Evolutionary conservation across 106 monocot species (phyloP).

Genomic region (Dendrobium officinale): DNA sequence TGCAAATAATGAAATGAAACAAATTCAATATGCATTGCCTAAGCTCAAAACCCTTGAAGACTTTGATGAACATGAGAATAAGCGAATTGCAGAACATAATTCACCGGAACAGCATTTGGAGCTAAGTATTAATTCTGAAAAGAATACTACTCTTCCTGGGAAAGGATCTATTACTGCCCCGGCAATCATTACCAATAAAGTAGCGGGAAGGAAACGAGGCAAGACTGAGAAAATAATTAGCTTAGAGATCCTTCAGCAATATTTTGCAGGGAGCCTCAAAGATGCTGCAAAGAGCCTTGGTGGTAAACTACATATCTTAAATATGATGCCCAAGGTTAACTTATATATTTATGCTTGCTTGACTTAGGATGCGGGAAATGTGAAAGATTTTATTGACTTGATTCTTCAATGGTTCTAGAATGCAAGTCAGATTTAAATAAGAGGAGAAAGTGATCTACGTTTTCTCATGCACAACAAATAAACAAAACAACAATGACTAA

Average conservation of each 20-base stretch:
- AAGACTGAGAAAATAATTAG: conserved; percentile 67
- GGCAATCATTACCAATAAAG: conserved; percentile 18
- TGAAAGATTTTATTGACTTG: too few species aligned
- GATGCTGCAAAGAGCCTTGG: conserved; percentile 69
- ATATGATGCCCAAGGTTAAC: not conserved
- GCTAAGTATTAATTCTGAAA: conserved; percentile 13
- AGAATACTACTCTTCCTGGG: conserved; percentile 3
- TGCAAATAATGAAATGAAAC: conserved; percentile 18
- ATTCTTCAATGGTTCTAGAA: too few species aligned
- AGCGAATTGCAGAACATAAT: not conserved
- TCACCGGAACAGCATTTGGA: conserved; percentile 9
- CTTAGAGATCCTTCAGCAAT: conserved; percentile 56
- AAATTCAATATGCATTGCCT: conserved; percentile 10
- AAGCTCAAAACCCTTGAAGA: not conserved
- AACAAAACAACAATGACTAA: too few species aligned
- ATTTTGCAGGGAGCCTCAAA: conserved; percentile 62
- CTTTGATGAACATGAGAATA: conserved; percentile 1
- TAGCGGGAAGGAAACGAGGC: conserved; percentile 37
- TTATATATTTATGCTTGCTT: not conserved
- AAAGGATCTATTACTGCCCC: conserved; percentile 6
- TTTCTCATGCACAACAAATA: too few species aligned
- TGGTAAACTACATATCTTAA: conserved; percentile 28
- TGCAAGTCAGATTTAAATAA: too few species aligned
- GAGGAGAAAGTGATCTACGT: too few species aligned
- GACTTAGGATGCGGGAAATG: too few species aligned